Conservation (phyloP, 225 moss, liverwort and hornwort genomes). For the Asterella californica region DNA sequence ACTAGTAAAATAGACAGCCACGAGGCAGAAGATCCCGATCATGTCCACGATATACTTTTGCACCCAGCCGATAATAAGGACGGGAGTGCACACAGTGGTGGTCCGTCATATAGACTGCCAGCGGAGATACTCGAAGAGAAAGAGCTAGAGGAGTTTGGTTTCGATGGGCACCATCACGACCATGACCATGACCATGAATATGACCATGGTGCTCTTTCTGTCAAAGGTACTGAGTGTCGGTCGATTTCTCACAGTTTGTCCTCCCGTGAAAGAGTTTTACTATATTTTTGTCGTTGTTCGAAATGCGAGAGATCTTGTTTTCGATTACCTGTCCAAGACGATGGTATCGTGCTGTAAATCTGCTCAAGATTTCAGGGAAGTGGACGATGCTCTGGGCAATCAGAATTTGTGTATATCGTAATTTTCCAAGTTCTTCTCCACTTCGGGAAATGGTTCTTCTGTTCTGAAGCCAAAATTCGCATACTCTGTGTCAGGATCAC, state of each 20-base stretch:
- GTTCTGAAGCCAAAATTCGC: background rate
- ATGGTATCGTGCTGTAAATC: too few species aligned
- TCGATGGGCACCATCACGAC: slow-evolving; percentile 35
- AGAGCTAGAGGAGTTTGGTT: slow-evolving; percentile 54
- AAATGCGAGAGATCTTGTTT: background rate
- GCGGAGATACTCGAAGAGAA: slow-evolving; percentile 73
- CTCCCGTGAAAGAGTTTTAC: background rate
- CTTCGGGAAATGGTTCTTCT: too few species aligned
- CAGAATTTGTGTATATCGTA: background rate
- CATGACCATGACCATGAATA: slow-evolving; percentile 32
- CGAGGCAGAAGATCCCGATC: slow-evolving; percentile 26
- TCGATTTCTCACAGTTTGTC: background rate
- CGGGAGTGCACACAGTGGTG: background rate
- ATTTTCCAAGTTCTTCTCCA: background rate
- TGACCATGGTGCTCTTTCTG: slow-evolving; percentile 31
- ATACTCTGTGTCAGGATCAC: background rate
- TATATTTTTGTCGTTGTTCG: background rate
- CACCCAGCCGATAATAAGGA: background rate
- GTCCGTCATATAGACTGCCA: slow-evolving; percentile 40
- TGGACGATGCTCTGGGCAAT: too few species aligned
- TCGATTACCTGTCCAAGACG: background rate
- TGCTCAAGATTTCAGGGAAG: too few species aligned
- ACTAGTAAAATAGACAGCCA: slow-evolving; percentile 1
- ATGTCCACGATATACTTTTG: slow-evolving; percentile 35
- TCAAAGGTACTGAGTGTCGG: slow-evolving; percentile 27